Conservation (phyloP, 2,329 filamentous ascomycete species). For the Macroventuria anomochaeta region DNA sequence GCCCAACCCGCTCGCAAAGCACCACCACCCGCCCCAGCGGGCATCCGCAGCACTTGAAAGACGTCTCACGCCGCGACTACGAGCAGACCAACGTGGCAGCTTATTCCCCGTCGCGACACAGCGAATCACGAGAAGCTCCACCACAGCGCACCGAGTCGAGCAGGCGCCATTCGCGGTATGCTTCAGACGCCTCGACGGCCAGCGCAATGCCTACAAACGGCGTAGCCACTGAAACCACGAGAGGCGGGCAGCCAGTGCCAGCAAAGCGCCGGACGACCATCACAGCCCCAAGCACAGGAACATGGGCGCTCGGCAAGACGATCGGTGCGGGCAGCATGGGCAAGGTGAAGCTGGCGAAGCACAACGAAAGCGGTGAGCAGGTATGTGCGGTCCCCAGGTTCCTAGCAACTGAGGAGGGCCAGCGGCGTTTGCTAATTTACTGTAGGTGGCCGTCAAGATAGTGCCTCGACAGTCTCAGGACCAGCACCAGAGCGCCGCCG, state of each 20-base stretch:
- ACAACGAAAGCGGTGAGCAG: slow-evolving; percentile 89
- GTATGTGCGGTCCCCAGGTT: slow-evolving; percentile 56
- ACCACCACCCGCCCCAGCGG: slow-evolving; percentile 38
- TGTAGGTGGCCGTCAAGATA: slow-evolving; percentile 93
- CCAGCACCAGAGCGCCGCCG: slow-evolving; percentile 73
- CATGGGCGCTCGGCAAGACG: slow-evolving; percentile 95
- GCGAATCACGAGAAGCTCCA: slow-evolving; percentile 66
- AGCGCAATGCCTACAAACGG: slow-evolving; percentile 49
- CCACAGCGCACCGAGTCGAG: slow-evolving; percentile 63
- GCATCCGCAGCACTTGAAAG: slow-evolving; percentile 50
- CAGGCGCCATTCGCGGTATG: slow-evolving; percentile 56
- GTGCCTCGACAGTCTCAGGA: slow-evolving; percentile 89
- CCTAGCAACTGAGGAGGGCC: neutral
- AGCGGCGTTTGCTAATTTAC: slow-evolving; percentile 13
- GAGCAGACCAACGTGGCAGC: slow-evolving; percentile 73
- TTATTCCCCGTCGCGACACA: slow-evolving; percentile 62
- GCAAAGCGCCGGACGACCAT: slow-evolving; percentile 75
- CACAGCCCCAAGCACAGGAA: slow-evolving; percentile 79
- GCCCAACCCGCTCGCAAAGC: slow-evolving; percentile 48
- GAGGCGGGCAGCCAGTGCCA: slow-evolving; percentile 27
- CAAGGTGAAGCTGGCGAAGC: slow-evolving; percentile 94
- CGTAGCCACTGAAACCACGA: slow-evolving; percentile 42
- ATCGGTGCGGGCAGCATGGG: slow-evolving; percentile 99
- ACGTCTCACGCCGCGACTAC: slow-evolving; percentile 71
- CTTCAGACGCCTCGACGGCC: slow-evolving; percentile 51